Percentiles rank a stretch among this genome's conserved stretches.
Evolutionary conservation across 495 filamentous ascomycete genomes (phyloP).

Genomic region (Tuber indicum): DNA sequence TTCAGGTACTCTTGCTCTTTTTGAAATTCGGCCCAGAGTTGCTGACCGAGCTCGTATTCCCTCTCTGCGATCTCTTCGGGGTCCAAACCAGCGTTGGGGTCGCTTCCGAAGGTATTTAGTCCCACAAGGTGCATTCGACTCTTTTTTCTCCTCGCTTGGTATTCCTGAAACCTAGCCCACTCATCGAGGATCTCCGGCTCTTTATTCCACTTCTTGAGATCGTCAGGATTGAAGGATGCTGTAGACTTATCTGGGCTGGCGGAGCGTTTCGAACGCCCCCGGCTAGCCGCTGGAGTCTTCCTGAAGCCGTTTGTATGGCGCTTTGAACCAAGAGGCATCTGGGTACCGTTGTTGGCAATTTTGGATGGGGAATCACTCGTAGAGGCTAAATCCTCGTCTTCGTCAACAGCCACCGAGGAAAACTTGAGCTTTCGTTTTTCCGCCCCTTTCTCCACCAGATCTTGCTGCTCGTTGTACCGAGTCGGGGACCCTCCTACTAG

Average conservation of each 20-base stretch:
- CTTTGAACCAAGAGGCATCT: constrained; percentile 9
- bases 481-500: constrained; percentile 6
- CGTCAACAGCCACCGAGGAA: neutral
- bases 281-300: constrained; percentile 6
- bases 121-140: neutral
- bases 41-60: neutral
- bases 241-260: constrained; percentile 17
- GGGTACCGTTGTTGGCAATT: constrained; percentile 1
- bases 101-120: neutral
- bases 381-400: neutral
- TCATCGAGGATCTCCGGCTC: neutral
- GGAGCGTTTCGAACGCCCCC: constrained; percentile 15
- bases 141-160: neutral
- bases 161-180: neutral
- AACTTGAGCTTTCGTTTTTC: constrained; percentile 14
- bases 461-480: constrained; percentile 10
- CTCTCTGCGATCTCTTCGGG: constrained; percentile 2
- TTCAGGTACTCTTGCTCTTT: neutral
- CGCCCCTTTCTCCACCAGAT: neutral
- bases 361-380: neutral
- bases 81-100: neutral
- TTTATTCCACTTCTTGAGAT: constrained; percentile 22
- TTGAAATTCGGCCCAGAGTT: constrained; percentile 4
- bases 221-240: constrained; percentile 27
- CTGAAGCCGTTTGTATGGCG: constrained; percentile 4